phyloP scores from a whole-genome alignment of 345 rosid genomes.

The Durio zibethinus region DNA sequence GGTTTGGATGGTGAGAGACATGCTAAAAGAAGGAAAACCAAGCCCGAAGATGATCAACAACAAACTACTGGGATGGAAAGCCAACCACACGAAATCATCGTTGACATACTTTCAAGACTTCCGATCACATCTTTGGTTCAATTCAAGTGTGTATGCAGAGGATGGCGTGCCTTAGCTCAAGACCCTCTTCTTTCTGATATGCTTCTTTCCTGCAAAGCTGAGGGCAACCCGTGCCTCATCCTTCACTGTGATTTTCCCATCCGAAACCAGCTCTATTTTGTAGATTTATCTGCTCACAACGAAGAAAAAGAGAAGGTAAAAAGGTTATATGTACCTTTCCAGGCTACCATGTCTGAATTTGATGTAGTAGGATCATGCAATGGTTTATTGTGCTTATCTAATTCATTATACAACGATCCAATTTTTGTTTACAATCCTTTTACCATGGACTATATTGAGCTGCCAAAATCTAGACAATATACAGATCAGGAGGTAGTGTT shows the following conservation, averaged over 20 bases:
- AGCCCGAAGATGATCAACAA: slow-evolving; percentile 5
- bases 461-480: slow-evolving; percentile 37
- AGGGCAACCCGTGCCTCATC: slow-evolving; percentile 46
- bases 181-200: slow-evolving; percentile 32
- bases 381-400: slow-evolving; percentile 54
- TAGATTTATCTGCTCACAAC: slow-evolving; percentile 37
- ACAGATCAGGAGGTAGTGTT: slow-evolving; percentile 48
- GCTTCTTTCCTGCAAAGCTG: slow-evolving; percentile 20
- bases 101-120: slow-evolving; percentile 61
- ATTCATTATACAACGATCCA: slow-evolving; percentile 40
- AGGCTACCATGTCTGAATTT: slow-evolving; percentile 42
- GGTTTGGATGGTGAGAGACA: slow-evolving; percentile 23
- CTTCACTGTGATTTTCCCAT: slow-evolving; percentile 56
- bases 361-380: slow-evolving; percentile 56
- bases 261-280: slow-evolving; percentile 48
- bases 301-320: slow-evolving; percentile 31
- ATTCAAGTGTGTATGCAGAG: slow-evolving; percentile 47
- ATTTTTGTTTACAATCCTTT: slow-evolving; percentile 57
- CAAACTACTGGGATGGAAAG: slow-evolving; percentile 34
- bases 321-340: slow-evolving; percentile 37
- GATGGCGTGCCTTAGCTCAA: slow-evolving; percentile 45
- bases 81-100: slow-evolving; percentile 55
- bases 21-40: slow-evolving; percentile 27
- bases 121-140: slow-evolving; percentile 54
- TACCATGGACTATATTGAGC: slow-evolving; percentile 36